phyloP scores from a whole-genome alignment of 345 rosid genomes.

The Lenwebbia sp. region DNA sequence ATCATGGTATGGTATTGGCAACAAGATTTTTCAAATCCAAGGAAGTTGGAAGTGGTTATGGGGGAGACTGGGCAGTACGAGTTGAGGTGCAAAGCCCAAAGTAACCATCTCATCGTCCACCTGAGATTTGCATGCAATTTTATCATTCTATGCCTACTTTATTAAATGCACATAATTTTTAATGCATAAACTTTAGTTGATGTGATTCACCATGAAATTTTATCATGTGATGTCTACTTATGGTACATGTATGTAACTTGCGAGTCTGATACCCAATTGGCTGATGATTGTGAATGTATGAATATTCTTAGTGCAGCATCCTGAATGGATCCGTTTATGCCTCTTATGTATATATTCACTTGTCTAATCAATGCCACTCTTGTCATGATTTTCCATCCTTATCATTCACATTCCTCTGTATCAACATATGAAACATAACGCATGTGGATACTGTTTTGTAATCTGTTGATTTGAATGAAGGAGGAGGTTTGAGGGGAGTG shows the following conservation, averaged over 20 bases:
- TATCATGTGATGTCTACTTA: not conserved
- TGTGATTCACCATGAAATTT: not conserved
- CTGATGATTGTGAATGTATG: not conserved
- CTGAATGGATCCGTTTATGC: not conserved
- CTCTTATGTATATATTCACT: not conserved
- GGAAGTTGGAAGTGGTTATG: conserved; percentile 65
- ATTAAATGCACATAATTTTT: not conserved
- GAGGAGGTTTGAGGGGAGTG: not conserved
- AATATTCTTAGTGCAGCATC: not conserved
- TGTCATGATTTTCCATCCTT: not conserved
- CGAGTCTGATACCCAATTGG: not conserved
- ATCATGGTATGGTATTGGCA: conserved; percentile 51
- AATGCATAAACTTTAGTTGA: not conserved
- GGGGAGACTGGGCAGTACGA: conserved; percentile 92
- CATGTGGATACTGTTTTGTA: not conserved
- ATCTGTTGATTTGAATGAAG: not conserved
- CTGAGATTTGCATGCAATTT: not conserved
- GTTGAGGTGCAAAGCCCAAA: conserved; percentile 34
- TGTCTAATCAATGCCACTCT: not conserved
- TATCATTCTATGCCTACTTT: not conserved
- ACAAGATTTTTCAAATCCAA: conserved; percentile 80
- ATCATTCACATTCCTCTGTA: not conserved
- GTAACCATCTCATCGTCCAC: conserved; percentile 21
- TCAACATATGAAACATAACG: not conserved
- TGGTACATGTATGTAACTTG: not conserved